Evolutionary conservation across 2,329 filamentous ascomycete genomes (phyloP).

Genomic region (Beauveria scarabaeidicola): DNA sequence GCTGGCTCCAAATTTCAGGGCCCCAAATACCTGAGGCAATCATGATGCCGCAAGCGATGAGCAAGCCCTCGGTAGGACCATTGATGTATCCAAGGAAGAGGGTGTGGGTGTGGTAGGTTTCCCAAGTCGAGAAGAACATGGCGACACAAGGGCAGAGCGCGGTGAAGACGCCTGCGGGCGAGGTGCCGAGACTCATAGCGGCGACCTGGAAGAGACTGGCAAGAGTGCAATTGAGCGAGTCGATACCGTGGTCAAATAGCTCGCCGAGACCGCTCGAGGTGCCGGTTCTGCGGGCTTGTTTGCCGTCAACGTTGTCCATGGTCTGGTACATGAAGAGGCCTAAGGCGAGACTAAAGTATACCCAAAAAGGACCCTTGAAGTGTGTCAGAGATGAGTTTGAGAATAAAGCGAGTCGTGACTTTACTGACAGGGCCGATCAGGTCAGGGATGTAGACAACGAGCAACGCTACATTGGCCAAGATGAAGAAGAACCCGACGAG

Average conservation of each 20-base stretch:
- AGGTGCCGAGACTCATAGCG: slow-evolving; percentile 83
- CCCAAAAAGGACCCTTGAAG: slow-evolving; percentile 69
- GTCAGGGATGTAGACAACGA: slow-evolving; percentile 80
- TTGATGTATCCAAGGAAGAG: slow-evolving; percentile 95
- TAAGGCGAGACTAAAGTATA: slow-evolving; percentile 92
- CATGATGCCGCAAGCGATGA: slow-evolving; percentile 84
- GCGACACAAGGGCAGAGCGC: slow-evolving; percentile 84
- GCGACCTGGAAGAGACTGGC: slow-evolving; percentile 85
- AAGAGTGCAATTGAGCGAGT: slow-evolving; percentile 93
- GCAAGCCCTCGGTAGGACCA: slow-evolving; percentile 88
- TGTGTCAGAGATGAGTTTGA: neutral
- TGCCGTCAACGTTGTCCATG: slow-evolving; percentile 98
- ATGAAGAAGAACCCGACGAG: slow-evolving; percentile 93
- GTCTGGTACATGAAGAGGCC: slow-evolving; percentile 99
- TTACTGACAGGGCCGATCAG: slow-evolving; percentile 72
- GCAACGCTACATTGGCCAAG: slow-evolving; percentile 64
- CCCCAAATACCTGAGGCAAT: slow-evolving; percentile 79
- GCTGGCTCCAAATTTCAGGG: slow-evolving; percentile 75
- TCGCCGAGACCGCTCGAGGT: slow-evolving; percentile 93
- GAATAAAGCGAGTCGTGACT: neutral
- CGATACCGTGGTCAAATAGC: slow-evolving; percentile 97
- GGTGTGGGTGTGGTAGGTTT: slow-evolving; percentile 97
- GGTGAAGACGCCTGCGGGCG: slow-evolving; percentile 80
- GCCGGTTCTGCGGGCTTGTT: slow-evolving; percentile 89
- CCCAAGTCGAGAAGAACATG: slow-evolving; percentile 99